These are phyloP conservation scores for Acanthamoeba royreba DNA, from an alignment of 208 protist genomes.

Conservation along the genomic window DNA sequence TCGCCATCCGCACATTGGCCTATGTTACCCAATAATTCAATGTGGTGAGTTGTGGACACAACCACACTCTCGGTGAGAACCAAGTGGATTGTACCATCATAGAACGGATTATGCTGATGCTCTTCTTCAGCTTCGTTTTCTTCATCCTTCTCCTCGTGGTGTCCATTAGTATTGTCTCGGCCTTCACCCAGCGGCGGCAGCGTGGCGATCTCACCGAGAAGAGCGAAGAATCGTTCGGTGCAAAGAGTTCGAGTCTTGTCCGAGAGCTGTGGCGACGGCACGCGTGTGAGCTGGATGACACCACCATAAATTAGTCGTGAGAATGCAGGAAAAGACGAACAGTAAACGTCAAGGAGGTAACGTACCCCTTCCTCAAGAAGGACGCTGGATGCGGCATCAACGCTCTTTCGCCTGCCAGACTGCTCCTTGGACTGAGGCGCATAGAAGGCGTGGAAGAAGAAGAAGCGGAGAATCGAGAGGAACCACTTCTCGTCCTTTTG, in stretches of 20 bases:
- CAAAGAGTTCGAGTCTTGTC: background rate
- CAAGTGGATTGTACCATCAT: background rate
- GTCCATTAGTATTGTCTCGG: no score
- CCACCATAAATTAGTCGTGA: no score
- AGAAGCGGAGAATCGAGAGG: slow-evolving; percentile 39
- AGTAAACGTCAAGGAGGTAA: no score
- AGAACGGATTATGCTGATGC: slow-evolving; percentile 7
- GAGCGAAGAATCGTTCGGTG: background rate
- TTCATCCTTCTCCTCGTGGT: no score
- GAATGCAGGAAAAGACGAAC: background rate
- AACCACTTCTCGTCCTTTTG: slow-evolving; percentile 49
- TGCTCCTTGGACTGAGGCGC: background rate
- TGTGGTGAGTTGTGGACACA: no score
- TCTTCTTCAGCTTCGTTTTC: no score
- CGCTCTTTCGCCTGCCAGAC: no score
- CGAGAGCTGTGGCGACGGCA: background rate
- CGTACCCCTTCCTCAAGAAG: background rate
- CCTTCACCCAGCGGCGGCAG: background rate
- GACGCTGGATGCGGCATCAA: background rate
- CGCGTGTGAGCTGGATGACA: background rate
- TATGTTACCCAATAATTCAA: no score
- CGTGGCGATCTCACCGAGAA: slow-evolving; percentile 15
- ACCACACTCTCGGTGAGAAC: no score
- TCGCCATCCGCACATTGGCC: slow-evolving; percentile 38
- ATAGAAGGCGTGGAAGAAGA: slow-evolving; percentile 49